A percentile compares a stretch with the other conserved stretches of the same genome.
These are phyloP conservation scores for Pyricularia pennisetigena DNA, from an alignment of 2,329 filamentous ascomycete genomes.

Conservation along the genomic window DNA sequence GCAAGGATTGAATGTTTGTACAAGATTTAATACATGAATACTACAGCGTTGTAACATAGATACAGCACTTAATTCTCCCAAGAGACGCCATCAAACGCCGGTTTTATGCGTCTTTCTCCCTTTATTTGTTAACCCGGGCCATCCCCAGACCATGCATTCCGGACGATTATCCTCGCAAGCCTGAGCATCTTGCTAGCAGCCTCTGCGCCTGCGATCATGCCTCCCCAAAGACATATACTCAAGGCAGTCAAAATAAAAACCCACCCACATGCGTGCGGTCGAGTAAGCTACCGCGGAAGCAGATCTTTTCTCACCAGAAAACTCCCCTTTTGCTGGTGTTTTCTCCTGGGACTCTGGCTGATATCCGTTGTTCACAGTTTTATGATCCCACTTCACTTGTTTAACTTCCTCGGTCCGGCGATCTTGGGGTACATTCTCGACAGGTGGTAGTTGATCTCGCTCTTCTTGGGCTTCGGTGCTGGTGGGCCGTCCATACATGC, in stretches of 20 bases:
- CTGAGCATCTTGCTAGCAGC: no score
- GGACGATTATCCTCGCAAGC: not conserved
- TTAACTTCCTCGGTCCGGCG: conserved; percentile 44
- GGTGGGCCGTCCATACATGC: conserved; percentile 71
- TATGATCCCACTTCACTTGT: conserved; percentile 8
- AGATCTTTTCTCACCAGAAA: not conserved
- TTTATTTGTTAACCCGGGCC: not conserved
- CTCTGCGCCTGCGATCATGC: no score
- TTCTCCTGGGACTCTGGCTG: not conserved
- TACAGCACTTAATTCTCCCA: not conserved
- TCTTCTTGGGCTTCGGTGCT: conserved; percentile 39
- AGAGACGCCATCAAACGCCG: not conserved
- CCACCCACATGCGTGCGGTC: no score
- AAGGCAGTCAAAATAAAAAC: no score
- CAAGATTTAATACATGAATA: not conserved
- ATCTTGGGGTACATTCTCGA: conserved; percentile 64
- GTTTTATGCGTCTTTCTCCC: not conserved
- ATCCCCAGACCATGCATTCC: no score
- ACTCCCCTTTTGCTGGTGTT: not conserved
- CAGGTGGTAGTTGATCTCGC: conserved; percentile 90
- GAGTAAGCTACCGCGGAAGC: not conserved
- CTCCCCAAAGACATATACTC: no score
- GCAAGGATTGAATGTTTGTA: not conserved
- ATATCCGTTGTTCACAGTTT: not conserved
- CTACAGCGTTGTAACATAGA: not conserved